These are phyloP conservation scores for Misopates orontium DNA, from an alignment of 257 asterid species.

Conservation along the genomic window DNA sequence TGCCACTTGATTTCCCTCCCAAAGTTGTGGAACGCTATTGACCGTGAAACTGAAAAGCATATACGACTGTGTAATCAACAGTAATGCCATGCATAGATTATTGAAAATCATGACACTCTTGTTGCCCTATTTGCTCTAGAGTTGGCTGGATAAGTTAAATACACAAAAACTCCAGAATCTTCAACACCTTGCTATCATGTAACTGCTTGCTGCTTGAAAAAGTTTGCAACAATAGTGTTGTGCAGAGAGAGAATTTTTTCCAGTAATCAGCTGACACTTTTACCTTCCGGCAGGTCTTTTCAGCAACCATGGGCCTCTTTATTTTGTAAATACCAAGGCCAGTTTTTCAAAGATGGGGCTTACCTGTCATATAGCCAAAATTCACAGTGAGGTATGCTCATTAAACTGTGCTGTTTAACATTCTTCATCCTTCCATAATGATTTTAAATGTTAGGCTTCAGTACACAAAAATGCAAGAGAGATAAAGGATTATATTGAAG, in stretches of 20 bases:
- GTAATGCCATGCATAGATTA: neutral
- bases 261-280: slow-evolving; percentile 4
- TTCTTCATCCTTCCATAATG: slow-evolving; percentile 27
- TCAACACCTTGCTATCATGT: neutral
- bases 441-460: slow-evolving; percentile 59
- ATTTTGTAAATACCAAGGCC: slow-evolving; percentile 74
- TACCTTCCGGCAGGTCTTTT: slow-evolving; percentile 49
- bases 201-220: neutral
- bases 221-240: slow-evolving; percentile 7
- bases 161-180: neutral
- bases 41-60: neutral
- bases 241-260: neutral
- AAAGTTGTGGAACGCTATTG: neutral
- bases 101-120: neutral
- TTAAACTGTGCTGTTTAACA: slow-evolving; percentile 8
- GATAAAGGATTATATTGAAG: slow-evolving; percentile 87
- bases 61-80: neutral
- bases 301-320: slow-evolving; percentile 83
- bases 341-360: slow-evolving; percentile 91
- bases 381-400: slow-evolving; percentile 58
- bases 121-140: neutral
- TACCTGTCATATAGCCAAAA: slow-evolving; percentile 81
- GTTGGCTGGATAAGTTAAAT: slow-evolving; percentile 17
- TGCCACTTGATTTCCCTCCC: slow-evolving; percentile 7
- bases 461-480: slow-evolving; percentile 91